Percentiles rank a stretch among this genome's conserved stretches.
phyloP scores from a whole-genome alignment of 1,284 basidiomycete genomes.

The Hortiboletus rubellus region DNA sequence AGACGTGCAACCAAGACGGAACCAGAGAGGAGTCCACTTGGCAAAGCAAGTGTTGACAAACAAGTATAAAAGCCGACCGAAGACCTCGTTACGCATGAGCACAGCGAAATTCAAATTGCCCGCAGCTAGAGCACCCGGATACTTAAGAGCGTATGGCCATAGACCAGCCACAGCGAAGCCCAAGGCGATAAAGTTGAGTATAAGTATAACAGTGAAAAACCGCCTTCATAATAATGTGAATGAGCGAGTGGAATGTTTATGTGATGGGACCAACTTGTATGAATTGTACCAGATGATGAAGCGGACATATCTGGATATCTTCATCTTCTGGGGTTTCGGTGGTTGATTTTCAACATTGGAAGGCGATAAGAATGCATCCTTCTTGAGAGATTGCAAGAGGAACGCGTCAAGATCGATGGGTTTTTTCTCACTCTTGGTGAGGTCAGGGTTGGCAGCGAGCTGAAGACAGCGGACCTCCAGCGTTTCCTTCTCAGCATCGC shows the following conservation, averaged over 20 bases:
- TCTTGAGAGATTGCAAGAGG: constrained; percentile 39
- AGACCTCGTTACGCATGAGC: constrained; percentile 58
- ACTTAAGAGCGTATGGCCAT: constrained; percentile 60
- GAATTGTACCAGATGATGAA: constrained; percentile 70
- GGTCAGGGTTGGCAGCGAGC: constrained; percentile 20
- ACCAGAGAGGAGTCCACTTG: constrained; percentile 75
- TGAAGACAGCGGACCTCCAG: constrained; percentile 41
- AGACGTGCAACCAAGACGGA: constrained; percentile 67
- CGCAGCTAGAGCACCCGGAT: constrained; percentile 60
- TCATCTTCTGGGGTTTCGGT: constrained; percentile 39
- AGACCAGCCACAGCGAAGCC: constrained; percentile 61
- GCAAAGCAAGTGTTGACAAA: constrained; percentile 56
- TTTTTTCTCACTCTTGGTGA: constrained; percentile 40
- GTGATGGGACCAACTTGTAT: constrained; percentile 48
- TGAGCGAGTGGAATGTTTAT: not conserved
- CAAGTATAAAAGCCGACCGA: constrained; percentile 52
- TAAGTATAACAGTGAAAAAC: constrained; percentile 60
- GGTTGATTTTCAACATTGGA: constrained; percentile 28
- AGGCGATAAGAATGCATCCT: constrained; percentile 38
- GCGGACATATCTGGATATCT: constrained; percentile 56
- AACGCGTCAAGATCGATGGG: constrained; percentile 32
- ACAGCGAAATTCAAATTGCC: constrained; percentile 55
- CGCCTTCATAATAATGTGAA: constrained; percentile 44
- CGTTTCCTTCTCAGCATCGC: constrained; percentile 61
- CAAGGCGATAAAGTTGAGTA: constrained; percentile 60